Conservation (phyloP, 2,329 filamentous ascomycete genomes). For the Alternaria conjuncta region DNA sequence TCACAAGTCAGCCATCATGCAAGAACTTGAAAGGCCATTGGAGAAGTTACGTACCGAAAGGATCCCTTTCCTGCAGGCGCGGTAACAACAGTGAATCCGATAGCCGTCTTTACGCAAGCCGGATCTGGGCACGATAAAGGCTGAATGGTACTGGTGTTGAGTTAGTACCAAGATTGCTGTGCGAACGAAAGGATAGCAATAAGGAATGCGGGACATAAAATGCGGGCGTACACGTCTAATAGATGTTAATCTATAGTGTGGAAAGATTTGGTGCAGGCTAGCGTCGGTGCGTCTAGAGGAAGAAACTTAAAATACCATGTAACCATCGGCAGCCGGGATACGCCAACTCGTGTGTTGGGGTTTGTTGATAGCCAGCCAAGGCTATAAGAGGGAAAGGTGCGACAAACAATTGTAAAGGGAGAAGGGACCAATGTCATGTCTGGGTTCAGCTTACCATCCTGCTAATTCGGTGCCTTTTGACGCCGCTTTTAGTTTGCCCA, state of each 20-base stretch:
- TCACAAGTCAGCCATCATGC: conserved; percentile 8
- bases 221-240: conserved; percentile 43
- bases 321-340: conserved; percentile 43
- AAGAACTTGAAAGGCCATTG: neutral
- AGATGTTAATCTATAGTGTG: conserved; percentile 49
- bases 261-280: conserved; percentile 43
- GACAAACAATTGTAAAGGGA: conserved; percentile 11
- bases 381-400: conserved; percentile 37
- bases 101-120: conserved; percentile 36
- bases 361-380: conserved; percentile 29
- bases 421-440: conserved; percentile 15
- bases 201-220: conserved; percentile 12
- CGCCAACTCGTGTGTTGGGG: conserved; percentile 39
- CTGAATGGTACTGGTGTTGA: conserved; percentile 39
- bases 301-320: conserved; percentile 44
- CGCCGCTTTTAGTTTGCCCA: conserved; percentile 38
- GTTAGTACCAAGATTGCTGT: conserved; percentile 26
- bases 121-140: conserved; percentile 37
- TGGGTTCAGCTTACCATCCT: conserved; percentile 48
- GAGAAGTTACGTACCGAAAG: conserved; percentile 42
- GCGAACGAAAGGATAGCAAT: neutral
- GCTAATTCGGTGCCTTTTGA: conserved; percentile 39
- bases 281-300: conserved; percentile 40
- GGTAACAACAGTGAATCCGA: conserved; percentile 40
- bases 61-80: conserved; percentile 33